Base-by-base conservation (phyloP, 2,329 filamentous ascomycete genomes). In the Hypoxylon sp. region DNA sequence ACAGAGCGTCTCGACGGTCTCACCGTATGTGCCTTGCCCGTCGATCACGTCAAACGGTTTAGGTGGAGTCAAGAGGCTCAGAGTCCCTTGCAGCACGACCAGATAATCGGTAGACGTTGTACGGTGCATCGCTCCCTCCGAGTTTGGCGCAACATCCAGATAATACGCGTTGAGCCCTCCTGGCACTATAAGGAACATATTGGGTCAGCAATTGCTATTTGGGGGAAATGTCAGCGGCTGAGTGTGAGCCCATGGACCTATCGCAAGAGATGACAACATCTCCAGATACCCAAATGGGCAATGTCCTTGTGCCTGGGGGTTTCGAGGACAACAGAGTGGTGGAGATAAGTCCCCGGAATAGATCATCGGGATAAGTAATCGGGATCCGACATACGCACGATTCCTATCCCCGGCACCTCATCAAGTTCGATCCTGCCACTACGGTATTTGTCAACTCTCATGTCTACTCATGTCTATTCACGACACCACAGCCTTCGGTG, bases 31-130 rank as follows among this genome's bases (percentile, higher is more conserved):
- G 7, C 69, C 65, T 65, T 74, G 74, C 37, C 77, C 75, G n/a
- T 75, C 73, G 13, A 70, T 61, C 2, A 75, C 48, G 25, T 70
- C 48, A 54, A 76, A 79, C 3, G 74, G 56, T 35, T 53, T 48
- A 14, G 69, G 62, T 10, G 78, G 78, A 2, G 76, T 76, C 20
- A 77, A 49, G 27, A 79, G 72, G 50, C 72, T 78, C 22, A 79
- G 51, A 22, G 72, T 74, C 49, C 75, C 77, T 4, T 69, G 65
- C 20, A 79, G 53, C 11, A 79, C 72, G 37, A 79, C 57, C 13
- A 77, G 64, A 68, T 79, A 78, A 65, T 79, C 77, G 25, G 73
- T 75, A 8, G 77, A 79, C 4, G 75, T 73, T 6, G 78, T 79
- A 31, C 78, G 78, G 55, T 77, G 78, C 72, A 78, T 75, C 10